A percentile compares a stretch with the other conserved stretches of the same genome.
Evolutionary conservation across 495 filamentous ascomycete species (phyloP).

Genomic region (Trichoderma orchidacearum): DNA sequence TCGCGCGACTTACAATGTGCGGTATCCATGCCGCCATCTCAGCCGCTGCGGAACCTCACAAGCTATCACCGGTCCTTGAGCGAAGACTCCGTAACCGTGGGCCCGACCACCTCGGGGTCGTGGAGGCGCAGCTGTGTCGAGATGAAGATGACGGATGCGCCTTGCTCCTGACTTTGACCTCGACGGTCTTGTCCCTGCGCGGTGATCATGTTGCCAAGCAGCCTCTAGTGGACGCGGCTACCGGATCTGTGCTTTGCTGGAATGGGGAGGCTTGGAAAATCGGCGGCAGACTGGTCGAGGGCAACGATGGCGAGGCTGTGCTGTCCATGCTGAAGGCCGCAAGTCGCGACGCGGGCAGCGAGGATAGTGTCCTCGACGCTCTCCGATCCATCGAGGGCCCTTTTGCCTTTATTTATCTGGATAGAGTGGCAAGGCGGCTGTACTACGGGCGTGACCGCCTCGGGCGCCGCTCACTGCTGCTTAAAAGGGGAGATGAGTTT

Average conservation of each 20-base stretch:
- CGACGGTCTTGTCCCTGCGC: conserved; percentile 77
- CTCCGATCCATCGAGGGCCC: conserved; percentile 63
- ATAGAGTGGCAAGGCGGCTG: conserved; percentile 42
- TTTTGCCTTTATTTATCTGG: conserved; percentile 84
- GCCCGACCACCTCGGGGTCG: conserved; percentile 35
- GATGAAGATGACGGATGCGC: conserved; percentile 8
- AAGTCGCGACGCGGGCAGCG: conserved; percentile 3
- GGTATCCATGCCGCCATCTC: conserved; percentile 30
- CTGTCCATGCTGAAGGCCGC: conserved; percentile 48
- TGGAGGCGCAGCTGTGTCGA: conserved; percentile 10
- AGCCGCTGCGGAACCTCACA: conserved; percentile 5
- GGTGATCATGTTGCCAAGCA: conserved; percentile 60
- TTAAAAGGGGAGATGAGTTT: conserved; percentile 24
- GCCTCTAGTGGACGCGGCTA: conserved; percentile 47
- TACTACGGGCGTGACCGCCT: conserved; percentile 79
- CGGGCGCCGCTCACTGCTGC: conserved; percentile 71
- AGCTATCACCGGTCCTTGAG: conserved; percentile 15
- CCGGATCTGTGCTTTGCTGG: conserved; percentile 80
- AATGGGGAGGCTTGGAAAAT: conserved; percentile 97
- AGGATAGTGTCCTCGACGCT: conserved; percentile 31
- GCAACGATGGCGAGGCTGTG: conserved; percentile 68
- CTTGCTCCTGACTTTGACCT: conserved; percentile 45
- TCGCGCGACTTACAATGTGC: conserved; percentile 23
- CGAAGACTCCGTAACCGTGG: conserved; percentile 28
- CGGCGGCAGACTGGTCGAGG: conserved; percentile 32